Evolutionary conservation across 768 basidiomycete genomes (phyloP).

Genomic region (Boletus coccyginus): DNA sequence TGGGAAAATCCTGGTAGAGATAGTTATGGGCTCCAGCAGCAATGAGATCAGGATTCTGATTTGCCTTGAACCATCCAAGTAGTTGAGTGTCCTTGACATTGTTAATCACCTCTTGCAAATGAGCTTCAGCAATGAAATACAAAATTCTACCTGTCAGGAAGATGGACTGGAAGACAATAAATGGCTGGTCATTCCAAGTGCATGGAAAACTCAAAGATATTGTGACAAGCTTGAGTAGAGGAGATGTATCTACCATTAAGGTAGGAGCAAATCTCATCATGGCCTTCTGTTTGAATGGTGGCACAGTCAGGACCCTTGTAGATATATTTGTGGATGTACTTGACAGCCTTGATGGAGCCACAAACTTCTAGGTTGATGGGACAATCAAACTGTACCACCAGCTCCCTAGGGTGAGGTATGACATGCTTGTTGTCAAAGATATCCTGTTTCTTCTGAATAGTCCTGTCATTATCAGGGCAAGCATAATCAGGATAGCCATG

Average conservation of each 20-base stretch:
- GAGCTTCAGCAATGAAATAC: not conserved
- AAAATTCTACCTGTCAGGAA: not conserved
- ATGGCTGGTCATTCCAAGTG: conserved; percentile 6
- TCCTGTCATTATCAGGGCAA: conserved; percentile 35
- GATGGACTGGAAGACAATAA: conserved; percentile 3
- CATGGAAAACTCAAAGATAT: conserved; percentile 2
- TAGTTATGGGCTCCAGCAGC: not conserved
- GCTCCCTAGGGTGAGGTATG: conserved; percentile 38
- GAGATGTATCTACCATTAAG: not conserved
- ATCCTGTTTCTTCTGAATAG: conserved; percentile 18
- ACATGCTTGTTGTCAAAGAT: conserved; percentile 23
- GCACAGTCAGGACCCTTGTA: conserved; percentile 39
- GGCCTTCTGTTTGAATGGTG: not conserved
- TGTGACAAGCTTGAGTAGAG: not conserved
- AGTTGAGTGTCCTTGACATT: not conserved
- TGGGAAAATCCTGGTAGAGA: conserved; percentile 36
- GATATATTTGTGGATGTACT: conserved; percentile 35
- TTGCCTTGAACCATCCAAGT: not conserved
- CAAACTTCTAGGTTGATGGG: conserved; percentile 51
- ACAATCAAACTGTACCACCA: conserved; percentile 37
- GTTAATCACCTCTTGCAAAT: not conserved
- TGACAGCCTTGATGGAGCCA: conserved; percentile 36
- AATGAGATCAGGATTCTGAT: not conserved
- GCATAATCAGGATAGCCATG: conserved; percentile 42
- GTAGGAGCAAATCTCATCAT: conserved; percentile 1